Base-by-base conservation (phyloP, 2,329 filamentous ascomycete species). In the Venturia pyrina region DNA sequence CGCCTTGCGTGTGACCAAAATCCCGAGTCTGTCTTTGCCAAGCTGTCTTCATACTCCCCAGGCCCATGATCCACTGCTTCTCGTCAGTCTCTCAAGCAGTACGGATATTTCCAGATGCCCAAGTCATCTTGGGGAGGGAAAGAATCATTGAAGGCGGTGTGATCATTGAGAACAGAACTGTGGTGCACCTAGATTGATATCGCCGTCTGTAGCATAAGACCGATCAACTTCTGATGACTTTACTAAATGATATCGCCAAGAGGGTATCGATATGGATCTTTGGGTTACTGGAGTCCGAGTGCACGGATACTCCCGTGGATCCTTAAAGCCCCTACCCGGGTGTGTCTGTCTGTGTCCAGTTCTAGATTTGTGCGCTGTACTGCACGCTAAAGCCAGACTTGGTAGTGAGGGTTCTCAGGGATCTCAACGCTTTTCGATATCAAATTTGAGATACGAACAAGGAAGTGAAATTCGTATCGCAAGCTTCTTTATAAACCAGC, bases 21-120 rank as follows among this genome's bases (percentile, higher is more conserved):
- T 91, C 83, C 70, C 88, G 85, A 11, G 88, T 95, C 74, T 96
- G 91, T 64, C 90, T 86, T 79, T 96, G 91, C 89, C 90, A 96
- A 66, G 86, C 83, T 56, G 85, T 81, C 73, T 82, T 84, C 71
- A 82, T 82, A 66, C 87, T 87, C 46, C 88, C 90, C 3, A 96
- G 82, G 68, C 91, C 91, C 87, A 91, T 91, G 71, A 96, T 83
- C 78, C 90, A 86, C 90, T 93, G 71, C 43, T 17, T 37, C 4
- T 7, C 32, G 53, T 59, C 53, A 59, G 53, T 37, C 28, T 13
- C 15, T 37, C 28, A 59, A 15, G 53, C 1, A 34, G 37, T 21
- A n/a, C 48, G 11, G 21, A 15, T 53, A 17, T 10, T 53, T 24
- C 21, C 5, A 21, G 8, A 11, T 21, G 8, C 1, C n/a, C 8